Conservation (phyloP, 2,329 filamentous ascomycete genomes). For the Monascus ruber region DNA sequence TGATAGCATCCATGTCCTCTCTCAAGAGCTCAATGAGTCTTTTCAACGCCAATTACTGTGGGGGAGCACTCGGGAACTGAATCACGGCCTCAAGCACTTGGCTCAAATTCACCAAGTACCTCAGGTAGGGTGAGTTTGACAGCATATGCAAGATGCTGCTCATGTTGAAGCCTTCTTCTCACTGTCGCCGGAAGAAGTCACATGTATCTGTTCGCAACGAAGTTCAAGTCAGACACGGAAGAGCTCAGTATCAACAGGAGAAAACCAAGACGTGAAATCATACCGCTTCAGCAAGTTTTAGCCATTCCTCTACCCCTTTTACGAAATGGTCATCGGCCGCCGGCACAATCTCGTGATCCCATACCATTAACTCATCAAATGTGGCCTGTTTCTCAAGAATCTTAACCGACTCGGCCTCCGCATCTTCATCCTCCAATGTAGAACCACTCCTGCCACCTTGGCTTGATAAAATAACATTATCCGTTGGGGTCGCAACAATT, state of each 20-base stretch:
- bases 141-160: not conserved
- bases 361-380: slow-evolving; percentile 70
- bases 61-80: too few relatives aligned
- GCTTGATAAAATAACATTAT: slow-evolving; percentile 18
- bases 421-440: slow-evolving; percentile 28
- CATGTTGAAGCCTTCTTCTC: slow-evolving; percentile 1
- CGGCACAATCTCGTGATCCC: slow-evolving; percentile 63
- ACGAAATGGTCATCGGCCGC: slow-evolving; percentile 59
- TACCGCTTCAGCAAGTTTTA: slow-evolving; percentile 59
- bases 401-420: slow-evolving; percentile 41
- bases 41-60: too few relatives aligned
- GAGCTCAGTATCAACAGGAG: not conserved
- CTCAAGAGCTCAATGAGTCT: too few relatives aligned
- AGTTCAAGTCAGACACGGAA: not conserved
- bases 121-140: too few relatives aligned
- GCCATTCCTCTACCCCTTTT: slow-evolving; percentile 69
- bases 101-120: too few relatives aligned
- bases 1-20: too few relatives aligned
- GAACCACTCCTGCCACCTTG: not conserved
- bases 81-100: too few relatives aligned
- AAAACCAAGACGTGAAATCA: slow-evolving; percentile 12
- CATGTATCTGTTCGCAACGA: slow-evolving; percentile 14
- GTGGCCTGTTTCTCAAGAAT: slow-evolving; percentile 51
- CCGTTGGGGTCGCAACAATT: slow-evolving; percentile 44
- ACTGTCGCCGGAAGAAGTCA: slow-evolving; percentile 2